Conservation (phyloP, 2,329 filamentous ascomycete species). For the Fusarium nurragi region DNA sequence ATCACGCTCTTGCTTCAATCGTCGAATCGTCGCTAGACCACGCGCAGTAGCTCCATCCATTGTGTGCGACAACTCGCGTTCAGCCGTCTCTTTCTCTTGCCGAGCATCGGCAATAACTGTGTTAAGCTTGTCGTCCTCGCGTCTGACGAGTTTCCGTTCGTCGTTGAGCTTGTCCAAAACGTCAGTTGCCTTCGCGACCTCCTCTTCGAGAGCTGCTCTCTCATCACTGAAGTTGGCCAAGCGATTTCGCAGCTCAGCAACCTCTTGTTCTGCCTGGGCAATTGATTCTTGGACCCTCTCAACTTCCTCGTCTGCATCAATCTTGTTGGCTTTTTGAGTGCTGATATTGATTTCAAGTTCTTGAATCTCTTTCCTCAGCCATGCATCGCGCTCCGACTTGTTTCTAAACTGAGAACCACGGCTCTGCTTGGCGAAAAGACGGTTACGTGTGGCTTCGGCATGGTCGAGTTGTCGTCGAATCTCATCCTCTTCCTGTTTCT, state of each 20-base stretch:
- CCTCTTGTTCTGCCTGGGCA: conserved; percentile 74
- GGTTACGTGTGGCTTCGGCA: conserved; percentile 77
- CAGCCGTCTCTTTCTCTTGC: conserved; percentile 79
- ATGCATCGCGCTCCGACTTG: conserved; percentile 88
- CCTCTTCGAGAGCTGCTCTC: conserved; percentile 75
- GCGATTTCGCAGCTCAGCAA: conserved; percentile 73
- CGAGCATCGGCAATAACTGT: conserved; percentile 79
- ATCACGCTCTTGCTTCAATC: conserved; percentile 80
- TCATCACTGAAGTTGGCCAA: conserved; percentile 83
- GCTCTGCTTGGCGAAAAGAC: conserved; percentile 91
- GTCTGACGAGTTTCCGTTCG: conserved; percentile 85
- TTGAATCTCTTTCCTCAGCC: conserved; percentile 80
- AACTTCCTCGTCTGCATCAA: conserved; percentile 87
- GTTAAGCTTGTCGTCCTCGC: conserved; percentile 88
- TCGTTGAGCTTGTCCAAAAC: conserved; percentile 82
- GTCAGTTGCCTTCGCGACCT: conserved; percentile 81
- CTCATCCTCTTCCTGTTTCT: conserved; percentile 76
- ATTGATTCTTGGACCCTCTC: conserved; percentile 76
- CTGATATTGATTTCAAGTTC: conserved; percentile 80
- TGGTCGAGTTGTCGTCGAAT: conserved; percentile 77
- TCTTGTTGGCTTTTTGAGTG: conserved; percentile 82
- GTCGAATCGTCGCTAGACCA: conserved; percentile 86
- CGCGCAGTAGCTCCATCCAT: conserved; percentile 91
- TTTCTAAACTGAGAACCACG: conserved; percentile 87
- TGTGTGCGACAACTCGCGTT: conserved; percentile 79